A percentile compares a stretch with the other conserved stretches of the same genome.
These are phyloP conservation scores for Paramecium biaurelia DNA, from an alignment of 73 alveolate genomes.

Conservation along the genomic window DNA sequence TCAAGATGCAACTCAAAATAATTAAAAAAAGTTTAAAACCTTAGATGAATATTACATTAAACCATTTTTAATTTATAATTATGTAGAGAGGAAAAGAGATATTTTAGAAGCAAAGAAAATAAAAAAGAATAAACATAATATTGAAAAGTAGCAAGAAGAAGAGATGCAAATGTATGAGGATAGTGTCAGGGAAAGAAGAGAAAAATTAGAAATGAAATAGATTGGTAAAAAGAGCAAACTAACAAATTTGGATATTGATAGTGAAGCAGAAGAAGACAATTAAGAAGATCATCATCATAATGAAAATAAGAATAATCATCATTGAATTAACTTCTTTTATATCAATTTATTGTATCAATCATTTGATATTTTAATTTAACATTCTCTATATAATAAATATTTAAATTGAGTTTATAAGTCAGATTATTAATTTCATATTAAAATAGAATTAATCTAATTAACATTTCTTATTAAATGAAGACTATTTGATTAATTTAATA, in stretches of 20 bases:
- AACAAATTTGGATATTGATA: not conserved
- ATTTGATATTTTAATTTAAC: too few relatives aligned
- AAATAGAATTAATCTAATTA: too few relatives aligned
- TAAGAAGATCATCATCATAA: not conserved
- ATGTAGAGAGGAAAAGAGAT: slow-evolving; percentile 38
- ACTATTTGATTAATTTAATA: too few relatives aligned
- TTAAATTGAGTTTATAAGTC: not conserved
- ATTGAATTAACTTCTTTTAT: not conserved
- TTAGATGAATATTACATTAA: slow-evolving; percentile 55
- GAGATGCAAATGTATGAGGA: slow-evolving; percentile 14
- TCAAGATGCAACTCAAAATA: not conserved
- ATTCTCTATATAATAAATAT: too few relatives aligned
- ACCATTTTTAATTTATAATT: slow-evolving; percentile 57
- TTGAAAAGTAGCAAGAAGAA: not conserved
- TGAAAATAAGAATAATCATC: not conserved
- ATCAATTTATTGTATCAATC: not conserved
- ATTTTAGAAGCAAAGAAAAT: slow-evolving; percentile 12
- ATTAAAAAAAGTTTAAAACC: not conserved
- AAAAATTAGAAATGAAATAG: not conserved
- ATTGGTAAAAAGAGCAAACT: not conserved
- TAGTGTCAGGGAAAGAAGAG: slow-evolving; percentile 13
- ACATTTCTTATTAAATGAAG: too few relatives aligned
- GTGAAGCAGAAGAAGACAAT: not conserved
- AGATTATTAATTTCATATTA: too few relatives aligned
- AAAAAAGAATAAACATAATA: not conserved